These are phyloP conservation scores for Tricholoma terreum DNA, from an alignment of 768 basidiomycete genomes.

Conservation along the genomic window DNA sequence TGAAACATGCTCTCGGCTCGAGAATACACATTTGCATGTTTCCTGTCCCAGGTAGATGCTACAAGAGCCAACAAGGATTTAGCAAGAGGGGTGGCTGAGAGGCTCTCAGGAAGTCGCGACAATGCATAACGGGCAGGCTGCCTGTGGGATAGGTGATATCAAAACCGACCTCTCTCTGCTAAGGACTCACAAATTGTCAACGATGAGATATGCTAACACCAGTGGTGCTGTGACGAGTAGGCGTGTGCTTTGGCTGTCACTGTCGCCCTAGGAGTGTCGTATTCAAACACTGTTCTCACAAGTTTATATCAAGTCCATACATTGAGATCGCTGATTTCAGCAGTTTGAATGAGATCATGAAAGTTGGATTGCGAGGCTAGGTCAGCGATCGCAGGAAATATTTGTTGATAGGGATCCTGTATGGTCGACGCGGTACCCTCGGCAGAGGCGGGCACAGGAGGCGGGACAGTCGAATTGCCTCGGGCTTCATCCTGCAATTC, in stretches of 20 bases:
- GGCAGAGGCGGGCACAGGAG: slow-evolving; percentile 12
- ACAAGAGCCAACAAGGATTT: slow-evolving; percentile 46
- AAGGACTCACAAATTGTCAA: slow-evolving; percentile 56
- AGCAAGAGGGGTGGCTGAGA: slow-evolving; percentile 42
- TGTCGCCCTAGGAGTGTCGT: slow-evolving; percentile 17
- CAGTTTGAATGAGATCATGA: slow-evolving; percentile 38
- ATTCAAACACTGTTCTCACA: background rate
- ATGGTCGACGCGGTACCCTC: slow-evolving; percentile 11
- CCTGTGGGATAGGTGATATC: slow-evolving; percentile 29
- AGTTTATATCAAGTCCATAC: slow-evolving; percentile 28
- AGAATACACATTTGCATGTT: slow-evolving; percentile 54
- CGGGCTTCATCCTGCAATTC: slow-evolving; percentile 56
- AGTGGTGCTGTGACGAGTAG: slow-evolving; percentile 57
- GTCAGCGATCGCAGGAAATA: slow-evolving; percentile 43
- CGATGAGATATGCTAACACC: slow-evolving; percentile 61
- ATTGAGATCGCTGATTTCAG: slow-evolving; percentile 52
- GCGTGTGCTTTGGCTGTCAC: slow-evolving; percentile 39
- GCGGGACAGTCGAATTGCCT: slow-evolving; percentile 12
- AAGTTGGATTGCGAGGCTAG: slow-evolving; percentile 44
- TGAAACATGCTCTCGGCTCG: slow-evolving; percentile 41
- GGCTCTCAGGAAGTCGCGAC: slow-evolving; percentile 48
- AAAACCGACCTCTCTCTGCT: background rate
- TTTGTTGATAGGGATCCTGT: slow-evolving; percentile 41
- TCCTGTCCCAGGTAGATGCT: slow-evolving; percentile 49
- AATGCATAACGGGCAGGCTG: slow-evolving; percentile 59